Conservation (phyloP, 2,329 filamentous ascomycete genomes). For the Orbilia oligospora region DNA sequence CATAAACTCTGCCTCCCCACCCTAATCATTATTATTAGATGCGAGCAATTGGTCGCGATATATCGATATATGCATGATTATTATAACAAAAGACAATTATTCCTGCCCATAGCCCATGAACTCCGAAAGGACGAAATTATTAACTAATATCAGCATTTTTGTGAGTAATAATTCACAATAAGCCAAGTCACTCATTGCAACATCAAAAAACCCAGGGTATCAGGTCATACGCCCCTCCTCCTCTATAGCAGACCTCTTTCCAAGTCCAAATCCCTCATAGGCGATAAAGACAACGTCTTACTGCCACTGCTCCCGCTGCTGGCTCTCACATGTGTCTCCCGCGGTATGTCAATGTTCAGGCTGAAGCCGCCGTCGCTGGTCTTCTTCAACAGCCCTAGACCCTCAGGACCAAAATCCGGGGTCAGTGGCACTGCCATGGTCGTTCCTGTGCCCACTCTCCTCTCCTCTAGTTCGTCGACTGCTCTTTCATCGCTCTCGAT, state of each 20-base stretch:
- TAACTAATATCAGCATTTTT: background rate
- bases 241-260: conserved; percentile 23
- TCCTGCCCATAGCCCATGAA: conserved; percentile 11
- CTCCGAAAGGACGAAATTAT: conserved; percentile 10
- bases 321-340: conserved; percentile 15
- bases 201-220: conserved; percentile 30
- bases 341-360: conserved; percentile 28
- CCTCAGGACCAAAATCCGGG: conserved; percentile 29
- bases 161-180: conserved; percentile 5
- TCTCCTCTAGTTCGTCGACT: conserved; percentile 7
- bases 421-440: conserved; percentile 46
- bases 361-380: conserved; percentile 27
- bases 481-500: conserved; percentile 38
- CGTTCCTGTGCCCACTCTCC: conserved; percentile 40
- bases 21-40: conserved; percentile 12
- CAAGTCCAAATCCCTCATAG: conserved; percentile 31
- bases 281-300: conserved; percentile 10
- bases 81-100: conserved; percentile 2
- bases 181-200: conserved; percentile 7
- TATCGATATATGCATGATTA: background rate
- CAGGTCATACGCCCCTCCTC: conserved; percentile 2
- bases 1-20: background rate
- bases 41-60: conserved; percentile 11
- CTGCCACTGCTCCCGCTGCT: background rate
- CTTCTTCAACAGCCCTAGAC: conserved; percentile 34